Conservation (phyloP, 768 basidiomycete genomes). For the Boletus sp. region DNA sequence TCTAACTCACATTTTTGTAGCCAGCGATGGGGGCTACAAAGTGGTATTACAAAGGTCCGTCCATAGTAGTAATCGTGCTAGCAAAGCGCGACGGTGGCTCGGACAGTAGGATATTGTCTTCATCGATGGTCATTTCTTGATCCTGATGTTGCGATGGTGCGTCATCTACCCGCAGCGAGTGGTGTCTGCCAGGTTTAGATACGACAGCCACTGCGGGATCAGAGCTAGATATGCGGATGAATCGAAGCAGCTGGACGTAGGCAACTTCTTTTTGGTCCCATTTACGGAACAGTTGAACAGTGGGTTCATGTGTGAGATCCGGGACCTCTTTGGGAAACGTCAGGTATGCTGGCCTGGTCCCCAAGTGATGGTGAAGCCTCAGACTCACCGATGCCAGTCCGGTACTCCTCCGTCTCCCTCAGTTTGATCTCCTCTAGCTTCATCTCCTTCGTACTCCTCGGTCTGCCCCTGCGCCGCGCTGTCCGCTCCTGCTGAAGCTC, state of each 20-base stretch:
- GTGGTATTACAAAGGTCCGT: slow-evolving; percentile 24
- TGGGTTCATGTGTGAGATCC: slow-evolving; percentile 72
- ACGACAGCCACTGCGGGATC: slow-evolving; percentile 46
- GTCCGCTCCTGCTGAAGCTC: slow-evolving; percentile 60
- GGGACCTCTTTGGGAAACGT: slow-evolving; percentile 54
- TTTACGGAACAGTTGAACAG: slow-evolving; percentile 63
- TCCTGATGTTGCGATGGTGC: slow-evolving; percentile 9
- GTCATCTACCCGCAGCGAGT: slow-evolving; percentile 24
- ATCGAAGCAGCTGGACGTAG: slow-evolving; percentile 68
- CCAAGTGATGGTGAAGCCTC: neutral
- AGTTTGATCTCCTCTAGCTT: slow-evolving; percentile 70
- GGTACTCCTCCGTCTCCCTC: slow-evolving; percentile 67
- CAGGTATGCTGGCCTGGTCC: neutral
- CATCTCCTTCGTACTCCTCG: slow-evolving; percentile 65
- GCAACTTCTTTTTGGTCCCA: slow-evolving; percentile 80
- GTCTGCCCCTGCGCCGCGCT: slow-evolving; percentile 66
- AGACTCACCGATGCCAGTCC: slow-evolving; percentile 73
- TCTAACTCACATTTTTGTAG: slow-evolving; percentile 2
- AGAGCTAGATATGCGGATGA: slow-evolving; percentile 68
- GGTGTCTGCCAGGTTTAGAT: slow-evolving; percentile 61
- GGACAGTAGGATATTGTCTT: slow-evolving; percentile 22
- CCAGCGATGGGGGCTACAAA: neutral
- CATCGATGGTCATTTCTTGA: slow-evolving; percentile 30
- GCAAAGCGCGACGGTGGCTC: slow-evolving; percentile 34
- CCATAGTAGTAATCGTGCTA: slow-evolving; percentile 39